Evolutionary conservation across 805 yeast species (phyloP).

Genomic region (Sugiyamaella americana): DNA sequence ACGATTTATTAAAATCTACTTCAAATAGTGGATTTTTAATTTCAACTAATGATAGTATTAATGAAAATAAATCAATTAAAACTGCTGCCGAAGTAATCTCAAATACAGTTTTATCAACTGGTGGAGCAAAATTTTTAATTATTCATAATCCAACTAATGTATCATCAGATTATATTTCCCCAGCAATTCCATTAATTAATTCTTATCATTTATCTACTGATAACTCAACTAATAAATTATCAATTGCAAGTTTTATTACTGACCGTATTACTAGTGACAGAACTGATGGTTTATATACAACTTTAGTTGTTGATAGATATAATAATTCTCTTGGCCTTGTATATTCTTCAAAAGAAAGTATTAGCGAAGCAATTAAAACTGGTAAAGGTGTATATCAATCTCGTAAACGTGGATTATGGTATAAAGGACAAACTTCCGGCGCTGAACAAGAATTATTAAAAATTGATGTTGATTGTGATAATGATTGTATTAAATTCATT

Average conservation of each 20-base stretch:
- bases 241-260: conserved; percentile 43
- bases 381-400: conserved; percentile 91
- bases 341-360: conserved; percentile 79
- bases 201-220: conserved; percentile 8
- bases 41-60: not conserved
- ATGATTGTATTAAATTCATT: conserved; percentile 79
- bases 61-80: not conserved
- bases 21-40: not conserved
- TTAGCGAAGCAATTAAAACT: conserved; percentile 72
- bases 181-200: conserved; percentile 17
- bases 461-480: conserved; percentile 81
- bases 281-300: conserved; percentile 75
- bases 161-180: conserved; percentile 2
- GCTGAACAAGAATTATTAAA: conserved; percentile 74
- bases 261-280: conserved; percentile 70
- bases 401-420: conserved; percentile 86
- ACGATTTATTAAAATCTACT: not conserved
- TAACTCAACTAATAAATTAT: conserved; percentile 19
- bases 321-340: conserved; percentile 82
- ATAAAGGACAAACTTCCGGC: conserved; percentile 94
- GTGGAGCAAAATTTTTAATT: not conserved
- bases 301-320: conserved; percentile 66
- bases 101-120: not conserved
- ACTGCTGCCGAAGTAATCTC: not conserved
- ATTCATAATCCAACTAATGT: not conserved